A percentile compares a stretch with the other conserved stretches of the same genome.
Conservation (phyloP, 225 moss, liverwort and hornwort species). For the Anthoceros angustus region DNA sequence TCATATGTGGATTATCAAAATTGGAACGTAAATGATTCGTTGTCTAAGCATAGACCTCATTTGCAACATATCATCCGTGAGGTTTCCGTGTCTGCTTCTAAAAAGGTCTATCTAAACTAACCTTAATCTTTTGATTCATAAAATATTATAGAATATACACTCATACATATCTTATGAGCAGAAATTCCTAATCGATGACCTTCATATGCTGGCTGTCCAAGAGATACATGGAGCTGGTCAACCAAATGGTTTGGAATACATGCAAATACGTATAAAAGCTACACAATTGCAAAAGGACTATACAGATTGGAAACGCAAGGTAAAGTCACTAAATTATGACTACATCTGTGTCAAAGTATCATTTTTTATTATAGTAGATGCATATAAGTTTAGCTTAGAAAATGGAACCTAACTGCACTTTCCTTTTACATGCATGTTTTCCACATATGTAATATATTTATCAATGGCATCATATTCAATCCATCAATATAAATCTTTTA, state of each 20-base stretch:
- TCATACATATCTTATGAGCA: not conserved
- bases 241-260: not conserved
- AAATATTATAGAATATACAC: not conserved
- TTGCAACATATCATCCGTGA: not conserved
- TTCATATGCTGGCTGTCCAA: slow-evolving; percentile 3
- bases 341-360: too few relatives aligned
- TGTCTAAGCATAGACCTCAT: not conserved
- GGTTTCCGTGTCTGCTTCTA: not conserved
- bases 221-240: slow-evolving; percentile 2
- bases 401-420: too few relatives aligned
- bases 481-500: not conserved
- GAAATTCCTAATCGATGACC: not conserved
- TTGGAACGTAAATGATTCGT: not conserved
- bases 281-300: not conserved
- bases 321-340: not conserved
- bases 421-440: too few relatives aligned
- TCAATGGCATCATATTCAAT: not conserved
- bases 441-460: too few relatives aligned
- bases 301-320: not conserved
- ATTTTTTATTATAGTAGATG: too few relatives aligned
- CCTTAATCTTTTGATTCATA: not conserved
- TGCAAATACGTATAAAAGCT: not conserved
- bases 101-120: not conserved
- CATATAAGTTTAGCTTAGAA: too few relatives aligned
- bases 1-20: not conserved